A percentile compares a stretch with the other conserved stretches of the same genome.
phyloP scores from a whole-genome alignment of 208 protist genomes.

The Trypanosoma caninum region DNA sequence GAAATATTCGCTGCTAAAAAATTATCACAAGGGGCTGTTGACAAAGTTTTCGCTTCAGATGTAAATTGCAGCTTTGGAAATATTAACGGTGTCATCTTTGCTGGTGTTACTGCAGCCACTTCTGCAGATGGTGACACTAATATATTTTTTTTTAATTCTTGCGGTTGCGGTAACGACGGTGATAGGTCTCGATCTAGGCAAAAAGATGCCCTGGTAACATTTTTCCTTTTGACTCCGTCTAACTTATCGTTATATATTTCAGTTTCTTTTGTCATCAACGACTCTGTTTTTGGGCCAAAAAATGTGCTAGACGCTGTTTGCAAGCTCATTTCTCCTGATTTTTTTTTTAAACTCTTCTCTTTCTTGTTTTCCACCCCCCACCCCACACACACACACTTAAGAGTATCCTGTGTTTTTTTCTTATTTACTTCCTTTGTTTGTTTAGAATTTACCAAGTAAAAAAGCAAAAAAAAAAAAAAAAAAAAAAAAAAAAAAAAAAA shows the following conservation, averaged over 20 bases:
- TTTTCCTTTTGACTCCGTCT: no score
- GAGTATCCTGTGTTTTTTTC: not conserved
- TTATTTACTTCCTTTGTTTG: not conserved
- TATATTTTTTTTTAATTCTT: not conserved
- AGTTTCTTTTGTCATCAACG: not conserved
- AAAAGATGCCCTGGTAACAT: no score
- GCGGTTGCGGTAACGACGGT: not conserved
- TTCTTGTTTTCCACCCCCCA: not conserved
- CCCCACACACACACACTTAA: not conserved
- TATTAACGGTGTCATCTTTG: no score
- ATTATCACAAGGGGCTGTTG: no score
- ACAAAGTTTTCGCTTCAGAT: not conserved
- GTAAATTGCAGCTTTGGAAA: no score
- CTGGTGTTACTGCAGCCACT: no score
- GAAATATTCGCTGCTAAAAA: constrained; percentile 1
- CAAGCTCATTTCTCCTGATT: not conserved
- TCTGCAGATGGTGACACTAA: no score
- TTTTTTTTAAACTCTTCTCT: not conserved
- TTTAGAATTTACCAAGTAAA: not conserved
- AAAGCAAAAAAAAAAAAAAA: constrained; percentile 5
- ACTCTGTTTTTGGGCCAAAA: no score
- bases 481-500: constrained; percentile 11
- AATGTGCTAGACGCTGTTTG: no score
- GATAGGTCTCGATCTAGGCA: no score
- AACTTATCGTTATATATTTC: no score